Evolutionary conservation across 2,329 filamentous ascomycete genomes (phyloP).

Genomic region (Fusarium miscanthi): DNA sequence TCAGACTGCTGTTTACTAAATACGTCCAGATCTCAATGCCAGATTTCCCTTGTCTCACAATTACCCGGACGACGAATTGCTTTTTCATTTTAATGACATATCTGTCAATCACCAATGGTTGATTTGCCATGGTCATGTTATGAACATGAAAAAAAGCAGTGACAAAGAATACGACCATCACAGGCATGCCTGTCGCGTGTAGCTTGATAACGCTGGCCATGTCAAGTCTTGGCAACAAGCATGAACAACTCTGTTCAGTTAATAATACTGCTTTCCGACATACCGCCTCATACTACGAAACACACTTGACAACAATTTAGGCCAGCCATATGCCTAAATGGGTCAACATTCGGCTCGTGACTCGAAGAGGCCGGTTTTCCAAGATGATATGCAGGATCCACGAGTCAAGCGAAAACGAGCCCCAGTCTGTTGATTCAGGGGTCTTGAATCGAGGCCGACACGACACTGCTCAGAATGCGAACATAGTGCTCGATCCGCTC

Average conservation of each 20-base stretch:
- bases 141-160: not conserved
- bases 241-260: conserved; percentile 25
- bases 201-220: conserved; percentile 21
- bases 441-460: conserved; percentile 21
- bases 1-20: conserved; percentile 6
- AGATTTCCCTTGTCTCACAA: not conserved
- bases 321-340: conserved; percentile 35
- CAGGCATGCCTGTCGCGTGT: conserved; percentile 16
- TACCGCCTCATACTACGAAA: conserved; percentile 25
- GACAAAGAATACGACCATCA: conserved; percentile 1
- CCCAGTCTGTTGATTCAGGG: conserved; percentile 28
- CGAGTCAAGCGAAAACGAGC: conserved; percentile 49
- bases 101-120: conserved; percentile 11
- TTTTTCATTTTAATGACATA: conserved; percentile 7
- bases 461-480: conserved; percentile 14
- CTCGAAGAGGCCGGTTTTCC: conserved; percentile 39
- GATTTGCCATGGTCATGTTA: not conserved
- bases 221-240: conserved; percentile 35
- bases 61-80: not conserved
- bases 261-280: conserved; percentile 14
- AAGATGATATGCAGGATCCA: conserved; percentile 51
- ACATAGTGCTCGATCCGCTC: conserved; percentile 2
- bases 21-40: not conserved
- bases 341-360: conserved; percentile 41
- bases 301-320: conserved; percentile 25